These are phyloP conservation scores for Fragaria nilgerrensis DNA, from an alignment of 306 rosid genomes.

Conservation along the genomic window DNA sequence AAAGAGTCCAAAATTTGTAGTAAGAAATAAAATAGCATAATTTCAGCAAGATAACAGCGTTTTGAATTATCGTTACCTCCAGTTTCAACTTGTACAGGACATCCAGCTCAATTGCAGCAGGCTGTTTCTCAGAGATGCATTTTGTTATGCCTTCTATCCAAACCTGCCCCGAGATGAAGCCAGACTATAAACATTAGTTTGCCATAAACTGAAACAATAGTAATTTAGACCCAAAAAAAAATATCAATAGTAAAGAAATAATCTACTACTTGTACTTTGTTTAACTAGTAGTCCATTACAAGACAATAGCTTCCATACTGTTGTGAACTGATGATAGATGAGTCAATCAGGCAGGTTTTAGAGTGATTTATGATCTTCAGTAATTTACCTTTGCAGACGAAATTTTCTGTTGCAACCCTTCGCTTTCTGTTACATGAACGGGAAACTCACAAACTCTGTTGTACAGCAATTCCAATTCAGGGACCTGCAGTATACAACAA, in stretches of 20 bases:
- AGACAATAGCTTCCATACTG: background rate
- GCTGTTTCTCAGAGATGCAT: slow-evolving; percentile 49
- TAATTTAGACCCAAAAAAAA: background rate
- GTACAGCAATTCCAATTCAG: slow-evolving; percentile 73
- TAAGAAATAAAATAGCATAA: slow-evolving; percentile 4
- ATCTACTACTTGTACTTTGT: slow-evolving; percentile 3
- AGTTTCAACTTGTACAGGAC: slow-evolving; percentile 58
- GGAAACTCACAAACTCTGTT: slow-evolving; percentile 64
- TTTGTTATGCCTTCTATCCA: slow-evolving; percentile 60
- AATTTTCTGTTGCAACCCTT: slow-evolving; percentile 51
- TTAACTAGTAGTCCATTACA: slow-evolving; percentile 6
- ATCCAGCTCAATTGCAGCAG: slow-evolving; percentile 54
- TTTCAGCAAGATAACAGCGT: slow-evolving; percentile 13
- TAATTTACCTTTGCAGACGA: slow-evolving; percentile 54
- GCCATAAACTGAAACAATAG: slow-evolving; percentile 1
- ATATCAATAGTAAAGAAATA: background rate
- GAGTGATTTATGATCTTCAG: background rate
- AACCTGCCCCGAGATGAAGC: slow-evolving; percentile 44
- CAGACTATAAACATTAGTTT: slow-evolving; percentile 18
- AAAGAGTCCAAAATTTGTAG: background rate
- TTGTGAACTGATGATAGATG: background rate
- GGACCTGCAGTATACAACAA: slow-evolving; percentile 48
- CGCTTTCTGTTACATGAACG: slow-evolving; percentile 53
- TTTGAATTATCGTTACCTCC: slow-evolving; percentile 52
- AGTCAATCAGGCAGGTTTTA: background rate